These are phyloP conservation scores for Anethum foeniculum DNA, from an alignment of 140 eudicot genomes.

Conservation along the genomic window DNA sequence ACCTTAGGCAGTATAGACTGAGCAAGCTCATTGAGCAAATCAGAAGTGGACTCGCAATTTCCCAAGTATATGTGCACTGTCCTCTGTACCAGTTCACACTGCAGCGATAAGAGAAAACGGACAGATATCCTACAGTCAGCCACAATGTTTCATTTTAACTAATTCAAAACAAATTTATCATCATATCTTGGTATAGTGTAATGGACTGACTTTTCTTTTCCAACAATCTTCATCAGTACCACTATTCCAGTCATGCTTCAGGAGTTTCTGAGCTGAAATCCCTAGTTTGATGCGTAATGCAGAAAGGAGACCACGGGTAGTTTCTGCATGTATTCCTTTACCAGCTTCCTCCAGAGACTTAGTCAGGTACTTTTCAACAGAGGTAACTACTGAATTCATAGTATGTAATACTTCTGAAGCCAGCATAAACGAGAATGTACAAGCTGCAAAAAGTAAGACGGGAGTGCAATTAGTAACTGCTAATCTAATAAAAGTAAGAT, in stretches of 20 bases:
- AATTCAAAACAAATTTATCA: background rate
- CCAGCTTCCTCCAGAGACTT: conserved; percentile 35
- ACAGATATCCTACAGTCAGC: conserved; percentile 1
- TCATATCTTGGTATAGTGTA: conserved; percentile 8
- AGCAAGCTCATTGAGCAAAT: conserved; percentile 58
- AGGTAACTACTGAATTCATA: conserved; percentile 42
- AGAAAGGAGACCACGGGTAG: conserved; percentile 32
- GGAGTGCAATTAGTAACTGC: conserved; percentile 5
- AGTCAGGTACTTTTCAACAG: conserved; percentile 32
- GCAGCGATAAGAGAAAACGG: conserved; percentile 17
- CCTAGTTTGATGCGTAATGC: conserved; percentile 48
- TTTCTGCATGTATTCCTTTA: conserved; percentile 26
- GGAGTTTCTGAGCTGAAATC: conserved; percentile 42
- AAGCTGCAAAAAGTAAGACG: conserved; percentile 38
- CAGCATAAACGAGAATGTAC: conserved; percentile 50
- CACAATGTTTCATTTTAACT: conserved; percentile 7
- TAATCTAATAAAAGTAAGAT: background rate
- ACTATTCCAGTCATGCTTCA: conserved; percentile 42
- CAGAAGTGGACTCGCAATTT: conserved; percentile 49
- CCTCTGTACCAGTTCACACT: conserved; percentile 77
- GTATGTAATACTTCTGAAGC: conserved; percentile 68
- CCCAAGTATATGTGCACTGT: conserved; percentile 62
- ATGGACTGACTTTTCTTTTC: conserved; percentile 49
- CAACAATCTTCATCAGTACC: conserved; percentile 35
- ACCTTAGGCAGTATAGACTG: conserved; percentile 71